Evolutionary conservation across 106 monocot genomes (phyloP), one percentile per base, ranked within the genome.

Genomic region (Dioscorea zingiberensis): DNA sequence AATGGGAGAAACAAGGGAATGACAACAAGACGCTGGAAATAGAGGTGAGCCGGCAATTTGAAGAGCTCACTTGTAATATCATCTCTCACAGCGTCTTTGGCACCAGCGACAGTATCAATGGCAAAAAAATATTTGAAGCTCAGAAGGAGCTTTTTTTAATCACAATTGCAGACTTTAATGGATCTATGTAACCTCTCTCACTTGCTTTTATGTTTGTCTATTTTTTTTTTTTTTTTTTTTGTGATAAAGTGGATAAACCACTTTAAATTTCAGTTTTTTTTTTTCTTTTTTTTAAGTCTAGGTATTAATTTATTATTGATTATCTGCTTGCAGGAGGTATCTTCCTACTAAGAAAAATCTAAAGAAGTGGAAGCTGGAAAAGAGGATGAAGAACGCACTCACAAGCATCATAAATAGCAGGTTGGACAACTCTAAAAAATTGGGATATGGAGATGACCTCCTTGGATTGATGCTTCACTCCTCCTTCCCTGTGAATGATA

Each of bases 381-480:
- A 45, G 19, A 68, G 69, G 45, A 45, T 74, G 47, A 69, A 28
- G 53, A 69, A 23, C 69, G 69, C 74, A 8, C 70, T 80, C 2
- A 54, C 58, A n/a, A 21, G 65, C 65, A 70, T 80, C 44, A 85
- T 85, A 3, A 16, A 68, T 48, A 53, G 48, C 11, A 47, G 85
- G 17, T 22, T 80, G 11, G 70, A 38, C 10, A 38, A 55, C 18
- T 58, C 69, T 10, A 80, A 70, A 22, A 55, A 70, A 21, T 48
- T 27, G 2, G 64, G 67, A 16, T 86, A 76, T 27, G 86, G 78
- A 17, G 66, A 82, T 24, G 78, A 82, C 63, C 55, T 91, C 2
- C 83, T 91, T 12, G 91, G 91, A 3, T 18, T 91, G 67, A 86
- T 91, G 86, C 54, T 91, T 57, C 73, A 86, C 4, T 55, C 91